A percentile compares a stretch with the other conserved stretches of the same genome.
Evolutionary conservation across 2,329 filamentous ascomycete species (phyloP).

Genomic region (Orbilia oligospora): DNA sequence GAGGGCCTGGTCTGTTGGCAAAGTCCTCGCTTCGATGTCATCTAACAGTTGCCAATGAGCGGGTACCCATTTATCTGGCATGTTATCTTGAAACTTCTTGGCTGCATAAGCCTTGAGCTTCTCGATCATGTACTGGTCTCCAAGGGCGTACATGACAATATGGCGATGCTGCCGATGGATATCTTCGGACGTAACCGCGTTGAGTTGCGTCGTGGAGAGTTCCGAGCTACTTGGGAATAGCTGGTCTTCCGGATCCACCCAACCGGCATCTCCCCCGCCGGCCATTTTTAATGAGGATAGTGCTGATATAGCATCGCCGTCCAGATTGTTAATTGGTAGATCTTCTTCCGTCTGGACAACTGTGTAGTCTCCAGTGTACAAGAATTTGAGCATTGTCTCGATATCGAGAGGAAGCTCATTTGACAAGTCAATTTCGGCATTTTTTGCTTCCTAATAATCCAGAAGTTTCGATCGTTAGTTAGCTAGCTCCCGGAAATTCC

Average conservation of each 20-base stretch:
- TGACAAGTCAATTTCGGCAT: conserved; percentile 16
- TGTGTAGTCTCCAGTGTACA: conserved; percentile 33
- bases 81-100: neutral
- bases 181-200: neutral
- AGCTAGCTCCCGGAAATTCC: too few relatives aligned
- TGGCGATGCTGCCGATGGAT: neutral
- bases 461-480: neutral
- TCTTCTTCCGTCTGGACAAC: neutral
- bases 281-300: neutral
- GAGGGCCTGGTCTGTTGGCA: conserved; percentile 1
- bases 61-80: conserved; percentile 8
- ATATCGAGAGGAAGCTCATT: conserved; percentile 7
- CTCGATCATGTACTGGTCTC: conserved; percentile 41
- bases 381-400: conserved; percentile 31
- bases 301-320: neutral
- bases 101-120: conserved; percentile 16
- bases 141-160: conserved; percentile 33
- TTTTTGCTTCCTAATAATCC: conserved; percentile 11
- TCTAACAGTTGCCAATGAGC: conserved; percentile 23
- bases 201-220: neutral
- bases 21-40: neutral
- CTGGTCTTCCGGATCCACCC: neutral
- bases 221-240: neutral
- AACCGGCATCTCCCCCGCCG: neutral
- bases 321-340: neutral